phyloP scores from a whole-genome alignment of 257 asterid genomes.

The Lycium ferocissimum region DNA sequence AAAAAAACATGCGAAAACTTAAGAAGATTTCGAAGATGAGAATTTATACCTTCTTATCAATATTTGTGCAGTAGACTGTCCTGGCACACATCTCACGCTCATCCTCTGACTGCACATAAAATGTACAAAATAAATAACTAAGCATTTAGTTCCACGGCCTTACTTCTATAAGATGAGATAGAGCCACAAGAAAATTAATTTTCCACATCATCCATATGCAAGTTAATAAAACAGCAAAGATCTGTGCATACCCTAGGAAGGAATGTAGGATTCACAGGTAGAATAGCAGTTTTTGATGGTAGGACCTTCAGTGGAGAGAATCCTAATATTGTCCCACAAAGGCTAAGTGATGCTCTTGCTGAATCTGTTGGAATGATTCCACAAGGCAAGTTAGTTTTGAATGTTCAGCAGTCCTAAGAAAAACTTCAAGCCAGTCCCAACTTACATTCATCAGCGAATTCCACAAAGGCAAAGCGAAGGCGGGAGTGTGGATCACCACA shows the following conservation, averaged over 20 bases:
- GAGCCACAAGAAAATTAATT: background rate
- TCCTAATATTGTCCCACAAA: conserved; percentile 76
- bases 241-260: conserved; percentile 78
- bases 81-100: conserved; percentile 98
- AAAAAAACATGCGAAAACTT: background rate
- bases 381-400: conserved; percentile 22
- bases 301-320: conserved; percentile 82
- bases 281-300: conserved; percentile 97
- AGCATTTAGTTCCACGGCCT: background rate
- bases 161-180: background rate
- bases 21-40: background rate
- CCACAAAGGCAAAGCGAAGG: conserved; percentile 98
- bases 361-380: conserved; percentile 60
- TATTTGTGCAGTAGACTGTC: conserved; percentile 96
- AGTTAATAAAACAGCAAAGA: conserved; percentile 1
- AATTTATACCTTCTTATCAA: conserved; percentile 76
- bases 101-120: conserved; percentile 73
- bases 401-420: conserved; percentile 22
- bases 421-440: conserved; percentile 6
- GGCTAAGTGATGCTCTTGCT: conserved; percentile 74
- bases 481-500: conserved; percentile 99
- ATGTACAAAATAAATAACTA: background rate
- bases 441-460: conserved; percentile 92
- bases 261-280: conserved; percentile 94
- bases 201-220: conserved; percentile 3